Percentiles rank a stretch among this genome's conserved stretches.
Conservation (phyloP, 83 land plant species). For the Picea mariana region DNA sequence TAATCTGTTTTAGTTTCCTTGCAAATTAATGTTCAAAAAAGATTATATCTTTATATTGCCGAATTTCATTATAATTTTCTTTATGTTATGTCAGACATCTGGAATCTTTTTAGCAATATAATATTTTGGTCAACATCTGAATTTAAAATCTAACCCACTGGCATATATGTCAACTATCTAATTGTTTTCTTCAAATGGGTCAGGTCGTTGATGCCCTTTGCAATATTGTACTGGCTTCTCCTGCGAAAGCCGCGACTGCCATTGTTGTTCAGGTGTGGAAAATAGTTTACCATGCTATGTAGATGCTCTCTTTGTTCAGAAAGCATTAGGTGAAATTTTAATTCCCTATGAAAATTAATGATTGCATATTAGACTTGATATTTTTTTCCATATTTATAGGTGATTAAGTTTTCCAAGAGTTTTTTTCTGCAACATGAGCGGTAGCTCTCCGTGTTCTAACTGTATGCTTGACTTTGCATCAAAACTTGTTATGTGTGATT, state of each 20-base stretch:
- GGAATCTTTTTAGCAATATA: not conserved
- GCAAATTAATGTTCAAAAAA: too few relatives aligned
- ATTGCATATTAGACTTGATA: not conserved
- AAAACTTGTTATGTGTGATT: not conserved
- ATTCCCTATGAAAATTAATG: not conserved
- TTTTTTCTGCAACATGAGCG: slow-evolving; percentile 13
- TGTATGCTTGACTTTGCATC: slow-evolving; percentile 10
- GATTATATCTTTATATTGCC: not conserved
- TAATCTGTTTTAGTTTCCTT: too few relatives aligned
- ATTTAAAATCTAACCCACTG: too few relatives aligned
- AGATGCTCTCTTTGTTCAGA: not conserved
- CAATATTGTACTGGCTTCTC: slow-evolving; percentile 79
- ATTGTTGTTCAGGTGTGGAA: slow-evolving; percentile 75
- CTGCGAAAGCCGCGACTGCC: slow-evolving; percentile 77
- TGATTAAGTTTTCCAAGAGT: slow-evolving; percentile 14
- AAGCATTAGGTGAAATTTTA: not conserved
- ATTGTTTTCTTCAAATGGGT: slow-evolving; percentile 4
- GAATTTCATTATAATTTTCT: too few relatives aligned
- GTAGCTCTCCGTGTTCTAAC: not conserved
- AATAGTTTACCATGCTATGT: not conserved
- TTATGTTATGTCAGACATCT: not conserved
- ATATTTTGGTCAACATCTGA: not conserved
- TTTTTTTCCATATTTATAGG: not conserved
- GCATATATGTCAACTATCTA: not conserved
- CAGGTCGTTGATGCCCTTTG: slow-evolving; percentile 93